Evolutionary conservation across 202 grass and related monocot genomes (phyloP).

Genomic region (Setaria viridis): DNA sequence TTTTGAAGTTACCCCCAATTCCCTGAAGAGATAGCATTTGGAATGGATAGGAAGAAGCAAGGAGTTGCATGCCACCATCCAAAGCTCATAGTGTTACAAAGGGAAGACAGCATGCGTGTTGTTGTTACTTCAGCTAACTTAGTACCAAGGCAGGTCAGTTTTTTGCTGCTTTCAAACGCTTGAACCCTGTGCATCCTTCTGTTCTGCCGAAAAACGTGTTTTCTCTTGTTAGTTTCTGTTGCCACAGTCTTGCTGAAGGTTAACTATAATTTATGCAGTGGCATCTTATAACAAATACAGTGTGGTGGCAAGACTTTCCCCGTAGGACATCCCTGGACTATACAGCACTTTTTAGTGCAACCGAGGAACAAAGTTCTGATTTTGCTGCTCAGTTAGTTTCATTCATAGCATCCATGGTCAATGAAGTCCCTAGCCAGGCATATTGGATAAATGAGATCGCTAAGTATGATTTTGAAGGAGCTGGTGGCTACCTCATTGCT

Average conservation of each 20-base stretch:
- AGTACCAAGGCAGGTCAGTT: slow-evolving; percentile 76
- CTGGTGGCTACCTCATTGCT: slow-evolving; percentile 73
- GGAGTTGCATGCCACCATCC: slow-evolving; percentile 94
- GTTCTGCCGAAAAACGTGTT: slow-evolving; percentile 9
- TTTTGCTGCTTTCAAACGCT: slow-evolving; percentile 5
- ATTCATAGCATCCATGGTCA: slow-evolving; percentile 75
- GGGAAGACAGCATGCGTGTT: slow-evolving; percentile 71
- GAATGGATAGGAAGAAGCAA: slow-evolving; percentile 86
- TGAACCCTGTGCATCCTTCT: slow-evolving; percentile 34
- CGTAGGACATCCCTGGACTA: slow-evolving; percentile 57
- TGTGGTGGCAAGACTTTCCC: slow-evolving; percentile 95
- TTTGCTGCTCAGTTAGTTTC: slow-evolving; percentile 81
- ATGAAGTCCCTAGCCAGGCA: slow-evolving; percentile 73
- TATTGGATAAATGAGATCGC: slow-evolving; percentile 83
- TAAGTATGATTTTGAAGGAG: slow-evolving; percentile 79
- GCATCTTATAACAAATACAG: slow-evolving; percentile 86
- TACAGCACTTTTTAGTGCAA: slow-evolving; percentile 65
- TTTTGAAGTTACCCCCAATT: slow-evolving; percentile 76
- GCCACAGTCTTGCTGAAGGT: slow-evolving; percentile 34
- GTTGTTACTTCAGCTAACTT: slow-evolving; percentile 90
- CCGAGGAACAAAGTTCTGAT: slow-evolving; percentile 62
- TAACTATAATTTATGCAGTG: slow-evolving; percentile 64
- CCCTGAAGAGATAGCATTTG: slow-evolving; percentile 86
- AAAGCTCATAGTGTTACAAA: slow-evolving; percentile 84
- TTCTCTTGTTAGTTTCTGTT: slow-evolving; percentile 30